Evolutionary conservation across 768 basidiomycete genomes (phyloP), one percentile per base, ranked within the genome.

Genomic region (Podaxis rugospora): DNA sequence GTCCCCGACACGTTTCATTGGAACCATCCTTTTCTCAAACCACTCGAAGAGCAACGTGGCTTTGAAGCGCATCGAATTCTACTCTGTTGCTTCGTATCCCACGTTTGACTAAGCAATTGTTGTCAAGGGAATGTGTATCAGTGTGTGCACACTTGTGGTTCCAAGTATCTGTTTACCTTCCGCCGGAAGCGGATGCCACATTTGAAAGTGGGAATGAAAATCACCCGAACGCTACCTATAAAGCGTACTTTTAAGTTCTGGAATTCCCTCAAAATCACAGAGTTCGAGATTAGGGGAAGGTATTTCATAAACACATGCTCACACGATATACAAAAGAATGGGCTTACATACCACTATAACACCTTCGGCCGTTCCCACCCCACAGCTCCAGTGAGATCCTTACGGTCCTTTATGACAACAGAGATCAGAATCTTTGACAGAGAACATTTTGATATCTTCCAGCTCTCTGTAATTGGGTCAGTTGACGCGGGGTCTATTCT

Each of bases 341-440:
- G 42, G 42, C 9, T 21, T 18, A 16, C 16, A 6, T 13, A 9
- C 46, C 21, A 23, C 23, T 23, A 25, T 49, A 27, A 13, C 25
- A 21, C 21, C 36, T 39, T 32, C 21, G 46, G 28, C 28, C 2
- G 23, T 60, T 60, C 51, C 59, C 59, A 60, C 59, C 25, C 59
- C 59, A 60, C 51, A 46, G 42, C 59, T 53, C 51, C 51, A 42
- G 42, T 60, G 59, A 54, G 59, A 57, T 35, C 6, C 35, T 14
- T 9, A 11, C 35, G 36, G 37, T 23, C 37, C 13, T 23, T 37
- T 32, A 16, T 51, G 58, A 42, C 37, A 52, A 32, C 21, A 39
- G 16, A 51, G 37, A 42, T 44, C 58, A 52, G 32, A 32, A 42
- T 59, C 13, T 18, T 21, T 28, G 47, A 58, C 47, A 36, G 32